Base-by-base conservation (phyloP, 202 grass and related monocot genomes). In the Zoysia matrella region DNA sequence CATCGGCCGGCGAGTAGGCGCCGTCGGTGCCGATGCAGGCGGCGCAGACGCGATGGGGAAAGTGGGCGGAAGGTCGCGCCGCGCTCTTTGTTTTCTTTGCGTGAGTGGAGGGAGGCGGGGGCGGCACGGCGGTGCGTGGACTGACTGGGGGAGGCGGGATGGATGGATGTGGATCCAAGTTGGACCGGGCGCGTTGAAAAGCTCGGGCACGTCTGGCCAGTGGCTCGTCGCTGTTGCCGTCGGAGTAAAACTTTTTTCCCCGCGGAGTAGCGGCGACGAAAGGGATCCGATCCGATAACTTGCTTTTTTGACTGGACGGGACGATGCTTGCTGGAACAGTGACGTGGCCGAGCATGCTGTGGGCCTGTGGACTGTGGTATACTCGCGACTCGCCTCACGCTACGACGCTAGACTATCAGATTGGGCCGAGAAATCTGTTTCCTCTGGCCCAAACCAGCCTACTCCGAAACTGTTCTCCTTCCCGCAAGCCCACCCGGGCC, bases 111-210 rank as follows among this genome's bases (percentile, higher is more conserved):
- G 56, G 7, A 61, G 66, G 22, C 4, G 7, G 16, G 30, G 47
- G 18, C 47, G 75, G 74, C 60, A 65, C 60, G 60, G 4, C 62
- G 14, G 75, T 67, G 4, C 50, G 63, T 67, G 81, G 30, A 71
- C 55, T 54, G 76, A 76, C 71, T 49, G 44, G 82, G 77, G 75
- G 0, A 69, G 81, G 81, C 9, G 40, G 57, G 13, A 2, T 41
- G 77, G 69, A 77, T 88, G 81, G 86, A 80, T 76, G 81, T 6
- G 6, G 6, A 47, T 3, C 65, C 81, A 71, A 80, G 76, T 81
- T 85, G 81, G 76, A 80, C 76, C 64, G 13, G 70, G 77, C 13
- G 57, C 66, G 72, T 85, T 30, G 77, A 89, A 89, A 58, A 66
- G 76, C 39, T 46, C 49, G n/a, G 55, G 63, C 76, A 41, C 48